phyloP scores from a whole-genome alignment of 768 basidiomycete genomes.

The Boletales sp. region DNA sequence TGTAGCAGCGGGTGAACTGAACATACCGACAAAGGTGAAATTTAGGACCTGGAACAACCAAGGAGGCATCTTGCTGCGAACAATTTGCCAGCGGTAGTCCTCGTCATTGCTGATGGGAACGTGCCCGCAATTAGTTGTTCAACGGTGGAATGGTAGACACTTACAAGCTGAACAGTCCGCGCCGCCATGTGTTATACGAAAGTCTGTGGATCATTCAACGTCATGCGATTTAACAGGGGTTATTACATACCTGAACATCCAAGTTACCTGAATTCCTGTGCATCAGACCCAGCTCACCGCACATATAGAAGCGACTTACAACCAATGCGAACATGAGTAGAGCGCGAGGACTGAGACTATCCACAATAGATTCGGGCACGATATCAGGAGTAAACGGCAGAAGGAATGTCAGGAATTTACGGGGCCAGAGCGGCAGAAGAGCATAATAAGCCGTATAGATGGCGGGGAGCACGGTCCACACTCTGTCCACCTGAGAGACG shows the following conservation, averaged over 20 bases:
- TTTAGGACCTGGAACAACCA: slow-evolving; percentile 61
- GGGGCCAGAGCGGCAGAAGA: slow-evolving; percentile 61
- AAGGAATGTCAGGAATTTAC: slow-evolving; percentile 33
- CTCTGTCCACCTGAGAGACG: slow-evolving; percentile 83
- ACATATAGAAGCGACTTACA: slow-evolving; percentile 33
- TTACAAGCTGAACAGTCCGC: slow-evolving; percentile 76
- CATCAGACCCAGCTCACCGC: neutral
- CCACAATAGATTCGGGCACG: slow-evolving; percentile 29
- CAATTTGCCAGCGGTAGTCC: slow-evolving; percentile 88
- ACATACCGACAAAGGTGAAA: slow-evolving; percentile 61
- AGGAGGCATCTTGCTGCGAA: slow-evolving; percentile 56
- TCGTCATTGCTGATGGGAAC: slow-evolving; percentile 58
- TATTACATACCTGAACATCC: slow-evolving; percentile 56
- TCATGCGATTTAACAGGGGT: slow-evolving; percentile 6
- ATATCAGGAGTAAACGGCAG: slow-evolving; percentile 55
- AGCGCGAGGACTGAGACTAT: slow-evolving; percentile 67
- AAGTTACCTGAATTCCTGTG: slow-evolving; percentile 33
- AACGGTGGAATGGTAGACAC: slow-evolving; percentile 16
- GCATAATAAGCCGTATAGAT: slow-evolving; percentile 84
- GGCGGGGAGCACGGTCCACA: slow-evolving; percentile 77
- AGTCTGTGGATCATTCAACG: slow-evolving; percentile 42
- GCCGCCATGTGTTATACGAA: slow-evolving; percentile 77
- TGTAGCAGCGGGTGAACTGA: neutral
- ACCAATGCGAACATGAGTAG: slow-evolving; percentile 70
- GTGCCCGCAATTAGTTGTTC: neutral